These are phyloP conservation scores for Urochloa ruziziensis DNA, from an alignment of 176 grass and related monocot species.

Conservation along the genomic window DNA sequence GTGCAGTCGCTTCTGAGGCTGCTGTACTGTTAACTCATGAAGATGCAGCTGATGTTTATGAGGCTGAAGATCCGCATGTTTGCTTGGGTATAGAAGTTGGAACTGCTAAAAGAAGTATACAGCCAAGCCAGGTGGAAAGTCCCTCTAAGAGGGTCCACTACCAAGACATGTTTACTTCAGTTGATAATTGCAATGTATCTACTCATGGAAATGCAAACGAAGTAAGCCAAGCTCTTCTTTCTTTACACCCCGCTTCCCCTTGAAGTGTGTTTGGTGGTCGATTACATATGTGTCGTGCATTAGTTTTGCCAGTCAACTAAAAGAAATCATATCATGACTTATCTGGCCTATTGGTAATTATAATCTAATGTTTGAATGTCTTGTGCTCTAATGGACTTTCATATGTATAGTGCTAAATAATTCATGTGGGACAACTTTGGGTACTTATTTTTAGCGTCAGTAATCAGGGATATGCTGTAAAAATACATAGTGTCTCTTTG, in stretches of 20 bases:
- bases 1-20: slow-evolving; percentile 19
- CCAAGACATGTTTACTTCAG: slow-evolving; percentile 36
- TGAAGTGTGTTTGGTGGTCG: not conserved
- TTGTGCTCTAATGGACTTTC: not conserved
- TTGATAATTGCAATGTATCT: slow-evolving; percentile 15
- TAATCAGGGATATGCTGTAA: not conserved
- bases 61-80: slow-evolving; percentile 34
- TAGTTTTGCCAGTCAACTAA: slow-evolving; percentile 19
- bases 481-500: not conserved
- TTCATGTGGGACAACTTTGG: not conserved
- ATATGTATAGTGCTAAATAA: not conserved
- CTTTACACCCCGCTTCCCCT: too few species aligned
- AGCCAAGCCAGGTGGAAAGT: slow-evolving; percentile 44
- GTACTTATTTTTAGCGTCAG: not conserved
- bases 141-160: slow-evolving; percentile 50
- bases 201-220: slow-evolving; percentile 21
- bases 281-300: not conserved
- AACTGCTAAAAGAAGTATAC: slow-evolving; percentile 56
- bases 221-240: slow-evolving; percentile 27
- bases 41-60: slow-evolving; percentile 35
- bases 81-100: slow-evolving; percentile 32
- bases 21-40: slow-evolving; percentile 31
- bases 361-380: not conserved
- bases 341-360: not conserved
- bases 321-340: slow-evolving; percentile 20